Conservation (phyloP, 2,329 filamentous ascomycete species). For the Aureobasidium sp. region DNA sequence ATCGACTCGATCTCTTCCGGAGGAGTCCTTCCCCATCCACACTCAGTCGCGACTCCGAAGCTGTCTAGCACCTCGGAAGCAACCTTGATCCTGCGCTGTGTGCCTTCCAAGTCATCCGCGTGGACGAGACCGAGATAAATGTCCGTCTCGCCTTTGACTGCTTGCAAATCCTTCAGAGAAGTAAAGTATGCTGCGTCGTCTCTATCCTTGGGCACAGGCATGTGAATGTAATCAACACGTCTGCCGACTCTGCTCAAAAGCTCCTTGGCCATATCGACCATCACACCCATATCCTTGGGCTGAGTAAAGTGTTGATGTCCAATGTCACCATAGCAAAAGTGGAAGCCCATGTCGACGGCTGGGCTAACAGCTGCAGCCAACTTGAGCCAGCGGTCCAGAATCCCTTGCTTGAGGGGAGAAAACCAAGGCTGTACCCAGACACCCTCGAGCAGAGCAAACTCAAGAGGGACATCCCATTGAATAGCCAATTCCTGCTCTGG, state of each 20-base stretch:
- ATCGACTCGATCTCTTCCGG: conserved; percentile 23
- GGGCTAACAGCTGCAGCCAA: conserved; percentile 26
- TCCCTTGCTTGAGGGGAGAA: conserved; percentile 24
- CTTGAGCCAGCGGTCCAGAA: conserved; percentile 27
- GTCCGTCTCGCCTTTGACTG: conserved; percentile 23
- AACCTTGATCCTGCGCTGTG: conserved; percentile 28
- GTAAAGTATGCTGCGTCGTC: conserved; percentile 31
- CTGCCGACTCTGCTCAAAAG: conserved; percentile 23
- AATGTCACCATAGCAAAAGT: conserved; percentile 42
- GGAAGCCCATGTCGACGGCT: conserved; percentile 35
- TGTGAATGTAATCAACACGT: conserved; percentile 34
- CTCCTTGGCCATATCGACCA: conserved; percentile 32
- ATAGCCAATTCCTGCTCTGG: conserved; percentile 28
- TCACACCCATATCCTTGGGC: conserved; percentile 27
- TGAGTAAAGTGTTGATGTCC: conserved; percentile 38
- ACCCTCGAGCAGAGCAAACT: conserved; percentile 28
- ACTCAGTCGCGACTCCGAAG: conserved; percentile 37
- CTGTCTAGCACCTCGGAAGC: conserved; percentile 25
- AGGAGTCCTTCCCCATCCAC: conserved; percentile 31
- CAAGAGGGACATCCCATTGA: conserved; percentile 28
- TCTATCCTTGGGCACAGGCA: conserved; percentile 35
- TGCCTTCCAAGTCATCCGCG: conserved; percentile 31
- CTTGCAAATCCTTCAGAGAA: conserved; percentile 29
- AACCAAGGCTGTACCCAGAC: conserved; percentile 28
- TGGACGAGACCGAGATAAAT: conserved; percentile 37